phyloP scores from a whole-genome alignment of 129 eudicot genomes.

The Pulicaria dysenterica region DNA sequence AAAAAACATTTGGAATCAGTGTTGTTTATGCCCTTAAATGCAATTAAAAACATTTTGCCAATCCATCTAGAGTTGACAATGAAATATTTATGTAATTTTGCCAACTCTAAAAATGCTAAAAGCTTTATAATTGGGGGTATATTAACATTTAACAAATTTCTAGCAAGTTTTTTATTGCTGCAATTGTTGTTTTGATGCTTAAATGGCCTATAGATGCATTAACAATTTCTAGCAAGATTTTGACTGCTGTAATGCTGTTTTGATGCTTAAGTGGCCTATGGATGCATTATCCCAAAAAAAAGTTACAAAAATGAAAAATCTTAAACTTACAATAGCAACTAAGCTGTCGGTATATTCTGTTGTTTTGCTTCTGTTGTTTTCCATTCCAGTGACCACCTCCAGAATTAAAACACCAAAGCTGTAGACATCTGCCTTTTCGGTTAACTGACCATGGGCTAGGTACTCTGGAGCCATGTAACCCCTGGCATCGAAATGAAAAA shows the following conservation, averaged over 20 bases:
- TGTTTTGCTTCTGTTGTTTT: conserved; percentile 53
- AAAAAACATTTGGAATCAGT: background rate
- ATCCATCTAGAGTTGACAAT: too few species aligned
- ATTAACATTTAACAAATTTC: too few species aligned
- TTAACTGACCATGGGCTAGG: conserved; percentile 66
- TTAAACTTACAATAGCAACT: conserved; percentile 52
- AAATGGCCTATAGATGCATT: background rate
- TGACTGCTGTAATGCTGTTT: background rate
- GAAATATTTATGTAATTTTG: too few species aligned
- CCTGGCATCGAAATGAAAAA: conserved; percentile 19
- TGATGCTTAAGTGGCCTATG: background rate
- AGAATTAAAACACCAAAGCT: conserved; percentile 67
- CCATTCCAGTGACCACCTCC: conserved; percentile 74
- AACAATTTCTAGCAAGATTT: background rate
- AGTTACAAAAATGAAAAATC: background rate
- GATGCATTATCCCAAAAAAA: background rate
- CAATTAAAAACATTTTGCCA: too few species aligned
- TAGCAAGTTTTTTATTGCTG: background rate
- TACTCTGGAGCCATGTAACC: conserved; percentile 81
- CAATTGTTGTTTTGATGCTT: background rate
- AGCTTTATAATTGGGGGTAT: too few species aligned
- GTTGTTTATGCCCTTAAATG: background rate
- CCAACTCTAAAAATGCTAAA: too few species aligned
- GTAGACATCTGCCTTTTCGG: conserved; percentile 79
- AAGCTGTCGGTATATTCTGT: conserved; percentile 62